A percentile compares a stretch with the other conserved stretches of the same genome.
Evolutionary conservation across 2,329 filamentous ascomycete species (phyloP).

Genomic region (Sclerotinia sclerotiorum): DNA sequence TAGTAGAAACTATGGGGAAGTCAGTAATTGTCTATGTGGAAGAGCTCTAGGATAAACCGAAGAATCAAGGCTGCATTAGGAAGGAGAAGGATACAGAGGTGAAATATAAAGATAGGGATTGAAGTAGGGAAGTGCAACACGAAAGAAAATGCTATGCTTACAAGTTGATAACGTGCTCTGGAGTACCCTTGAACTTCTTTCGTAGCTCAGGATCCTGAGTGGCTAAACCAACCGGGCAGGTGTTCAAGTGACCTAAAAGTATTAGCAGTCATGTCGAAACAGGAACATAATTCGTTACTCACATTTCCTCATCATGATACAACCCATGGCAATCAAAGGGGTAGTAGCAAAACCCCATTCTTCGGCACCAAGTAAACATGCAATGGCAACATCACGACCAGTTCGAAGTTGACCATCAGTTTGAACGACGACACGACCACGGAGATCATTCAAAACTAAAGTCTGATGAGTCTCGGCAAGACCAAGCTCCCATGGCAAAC

Average conservation of each 20-base stretch:
- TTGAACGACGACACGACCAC: slow-evolving; percentile 93
- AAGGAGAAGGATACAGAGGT: background rate
- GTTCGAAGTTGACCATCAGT: slow-evolving; percentile 94
- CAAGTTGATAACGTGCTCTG: slow-evolving; percentile 97
- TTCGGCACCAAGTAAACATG: slow-evolving; percentile 93
- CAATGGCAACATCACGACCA: slow-evolving; percentile 89
- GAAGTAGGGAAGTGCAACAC: background rate
- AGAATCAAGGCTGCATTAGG: background rate
- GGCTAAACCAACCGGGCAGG: slow-evolving; percentile 88
- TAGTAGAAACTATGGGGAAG: slow-evolving; percentile 62
- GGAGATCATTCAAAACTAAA: slow-evolving; percentile 89
- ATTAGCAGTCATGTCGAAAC: slow-evolving; percentile 2
- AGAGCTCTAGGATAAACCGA: background rate
- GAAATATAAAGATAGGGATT: background rate
- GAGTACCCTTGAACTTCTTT: slow-evolving; percentile 89
- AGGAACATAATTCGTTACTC: slow-evolving; percentile 14
- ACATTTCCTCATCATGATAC: slow-evolving; percentile 84
- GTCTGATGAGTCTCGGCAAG: slow-evolving; percentile 97
- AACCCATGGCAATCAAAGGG: slow-evolving; percentile 94
- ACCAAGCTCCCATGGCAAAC: slow-evolving; percentile 94
- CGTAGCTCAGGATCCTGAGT: slow-evolving; percentile 93
- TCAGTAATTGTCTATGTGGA: background rate
- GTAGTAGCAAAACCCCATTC: slow-evolving; percentile 97
- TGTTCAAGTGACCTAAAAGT: slow-evolving; percentile 53
- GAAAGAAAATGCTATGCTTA: background rate